Conservation (phyloP, 768 basidiomycete genomes). For the Strobilomyces echinocephalus region DNA sequence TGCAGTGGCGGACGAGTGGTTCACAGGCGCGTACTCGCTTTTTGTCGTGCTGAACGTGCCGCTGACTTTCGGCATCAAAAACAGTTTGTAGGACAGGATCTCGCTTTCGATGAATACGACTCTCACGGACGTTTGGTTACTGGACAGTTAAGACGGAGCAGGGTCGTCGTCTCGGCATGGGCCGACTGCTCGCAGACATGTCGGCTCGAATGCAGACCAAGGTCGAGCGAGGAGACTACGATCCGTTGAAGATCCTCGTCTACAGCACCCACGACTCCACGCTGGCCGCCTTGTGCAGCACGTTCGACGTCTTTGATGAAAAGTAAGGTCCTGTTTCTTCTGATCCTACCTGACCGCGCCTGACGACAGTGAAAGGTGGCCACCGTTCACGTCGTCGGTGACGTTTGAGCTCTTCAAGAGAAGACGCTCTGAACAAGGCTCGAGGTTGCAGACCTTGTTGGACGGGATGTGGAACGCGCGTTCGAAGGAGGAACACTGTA, state of each 20-base stretch:
- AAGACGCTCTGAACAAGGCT: constrained; percentile 3
- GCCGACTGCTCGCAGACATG: constrained; percentile 63
- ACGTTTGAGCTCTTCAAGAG: constrained; percentile 70
- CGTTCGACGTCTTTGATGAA: constrained; percentile 70
- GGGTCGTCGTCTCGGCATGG: constrained; percentile 73
- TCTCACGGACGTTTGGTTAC: constrained; percentile 9
- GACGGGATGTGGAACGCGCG: constrained; percentile 34
- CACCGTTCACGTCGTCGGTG: constrained; percentile 67
- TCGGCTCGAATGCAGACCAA: constrained; percentile 60
- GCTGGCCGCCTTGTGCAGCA: constrained; percentile 56
- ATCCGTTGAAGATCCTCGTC: constrained; percentile 60
- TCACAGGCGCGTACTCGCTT: constrained; percentile 42
- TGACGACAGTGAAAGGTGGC: constrained; percentile 47
- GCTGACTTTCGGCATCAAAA: constrained; percentile 7
- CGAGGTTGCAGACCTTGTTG: constrained; percentile 39
- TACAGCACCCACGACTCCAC: constrained; percentile 72
- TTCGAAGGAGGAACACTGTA: constrained; percentile 41
- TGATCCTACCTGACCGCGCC: not conserved
- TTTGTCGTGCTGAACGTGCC: not conserved
- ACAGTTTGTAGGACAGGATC: constrained; percentile 22
- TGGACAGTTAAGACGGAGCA: constrained; percentile 64
- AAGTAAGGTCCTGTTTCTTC: constrained; percentile 38
- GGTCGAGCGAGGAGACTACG: constrained; percentile 37
- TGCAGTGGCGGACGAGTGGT: constrained; percentile 74
- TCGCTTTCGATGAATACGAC: not conserved